Conservation (phyloP, 176 grass and related monocot genomes). For the Oryza punctata region DNA sequence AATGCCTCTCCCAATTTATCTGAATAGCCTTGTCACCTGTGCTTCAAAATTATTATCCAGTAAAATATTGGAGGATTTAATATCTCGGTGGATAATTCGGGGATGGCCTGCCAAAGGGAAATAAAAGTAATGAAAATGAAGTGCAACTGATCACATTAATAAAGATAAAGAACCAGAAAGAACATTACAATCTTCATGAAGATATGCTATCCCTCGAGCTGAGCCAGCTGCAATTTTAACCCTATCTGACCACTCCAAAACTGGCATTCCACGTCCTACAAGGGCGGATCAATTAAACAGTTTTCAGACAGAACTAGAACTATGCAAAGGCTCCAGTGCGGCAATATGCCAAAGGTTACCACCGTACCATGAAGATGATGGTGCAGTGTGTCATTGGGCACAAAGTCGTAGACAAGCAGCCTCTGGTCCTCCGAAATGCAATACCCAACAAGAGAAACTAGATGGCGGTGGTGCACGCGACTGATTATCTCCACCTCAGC, state of each 20-base stretch:
- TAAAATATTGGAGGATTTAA: constrained; percentile 99
- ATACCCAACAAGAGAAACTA: constrained; percentile 97
- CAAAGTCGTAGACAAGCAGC: constrained; percentile 90
- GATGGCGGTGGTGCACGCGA: constrained; percentile 90
- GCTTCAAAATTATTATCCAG: constrained; percentile 90
- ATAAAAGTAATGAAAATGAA: constrained; percentile 12
- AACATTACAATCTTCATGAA: constrained; percentile 97
- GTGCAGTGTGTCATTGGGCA: constrained; percentile 85
- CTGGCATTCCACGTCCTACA: constrained; percentile 51
- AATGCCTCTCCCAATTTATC: constrained; percentile 1
- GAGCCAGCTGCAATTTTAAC: constrained; percentile 87
- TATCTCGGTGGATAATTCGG: constrained; percentile 94
- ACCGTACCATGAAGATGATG: constrained; percentile 88
- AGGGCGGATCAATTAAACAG: constrained; percentile 7
- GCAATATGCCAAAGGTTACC: constrained; percentile 14
- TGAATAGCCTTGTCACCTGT: constrained; percentile 50
- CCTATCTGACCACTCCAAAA: constrained; percentile 90
- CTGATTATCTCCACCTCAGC: constrained; percentile 98
- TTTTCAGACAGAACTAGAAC: background rate
- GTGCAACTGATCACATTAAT: constrained; percentile 10
- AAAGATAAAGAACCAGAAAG: constrained; percentile 11
- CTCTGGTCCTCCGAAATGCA: constrained; percentile 79
- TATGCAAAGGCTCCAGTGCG: background rate
- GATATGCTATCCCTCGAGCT: constrained; percentile 87
- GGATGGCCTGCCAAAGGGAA: constrained; percentile 70